Base-by-base conservation (phyloP, 371 early-diverging fungal species). In the Rhizopus stolonifer region DNA sequence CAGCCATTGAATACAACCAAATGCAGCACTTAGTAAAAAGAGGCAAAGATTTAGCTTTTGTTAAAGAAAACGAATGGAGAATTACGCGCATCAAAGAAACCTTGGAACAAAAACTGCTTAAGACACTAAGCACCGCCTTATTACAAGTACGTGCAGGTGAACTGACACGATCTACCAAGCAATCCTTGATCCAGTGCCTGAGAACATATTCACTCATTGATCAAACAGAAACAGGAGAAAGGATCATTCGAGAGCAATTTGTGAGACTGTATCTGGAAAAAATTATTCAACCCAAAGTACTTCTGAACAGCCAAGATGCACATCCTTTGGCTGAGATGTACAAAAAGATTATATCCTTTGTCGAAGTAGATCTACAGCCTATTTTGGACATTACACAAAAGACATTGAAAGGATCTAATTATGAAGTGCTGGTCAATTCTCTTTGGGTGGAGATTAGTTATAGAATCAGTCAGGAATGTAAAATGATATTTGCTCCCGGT, bases 1-100 rank as follows among this genome's bases (percentile, higher is more conserved):
- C 90, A n/a, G 92, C 92, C 9, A 86, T 88, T 38, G 92, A 92
- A 69, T 92, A 80, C 60, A 90, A 91, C 42, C 91, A 92, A 49
- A 83, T 92, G 79, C 88, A 85, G 54, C 89, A 87, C 61, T 72
- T 90, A 1, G 87, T 89, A 2, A 72, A 76, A 11, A 70, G 81
- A 40, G 88, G 87, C n/a, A 74, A 85, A 55, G 67, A 65, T n/a
- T 61, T 85, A 8, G 82, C 88, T 3, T 88, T 88, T 64, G 87
- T 92, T 15, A 61, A 74, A 9, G 87, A 85, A 48, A 84, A 90
- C 44, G 82, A 85, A 61, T 89, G 90, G 91, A 71, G 89, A 54
- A 86, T 92, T 33, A 69, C 69, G 24, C 75, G 88, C n/a, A 88
- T 91, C 55, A 87, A 86, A 63, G 85, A 86, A 14, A 87, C 84